Percentiles rank a stretch among this genome's conserved stretches.
phyloP scores from a whole-genome alignment of 768 basidiomycete species.

The Lactarius tabidus region DNA sequence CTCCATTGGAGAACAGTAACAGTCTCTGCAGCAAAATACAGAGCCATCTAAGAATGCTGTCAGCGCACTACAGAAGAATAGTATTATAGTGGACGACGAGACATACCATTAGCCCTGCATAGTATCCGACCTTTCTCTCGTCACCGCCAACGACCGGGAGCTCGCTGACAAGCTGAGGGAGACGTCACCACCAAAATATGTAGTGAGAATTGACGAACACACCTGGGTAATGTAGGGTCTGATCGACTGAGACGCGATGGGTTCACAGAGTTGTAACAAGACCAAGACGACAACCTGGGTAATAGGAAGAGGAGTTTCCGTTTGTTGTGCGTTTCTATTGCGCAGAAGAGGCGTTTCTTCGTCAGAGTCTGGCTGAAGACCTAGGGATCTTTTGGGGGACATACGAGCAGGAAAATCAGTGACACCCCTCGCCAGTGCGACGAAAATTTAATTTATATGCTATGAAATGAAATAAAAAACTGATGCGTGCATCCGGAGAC shows the following conservation, averaged over 20 bases:
- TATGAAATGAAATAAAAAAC: not conserved
- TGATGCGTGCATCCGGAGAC: too few relatives aligned
- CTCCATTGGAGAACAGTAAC: too few relatives aligned
- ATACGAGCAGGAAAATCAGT: not conserved
- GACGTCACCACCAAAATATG: not conserved
- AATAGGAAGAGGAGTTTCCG: not conserved
- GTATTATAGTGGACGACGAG: too few relatives aligned
- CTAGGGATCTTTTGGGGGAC: not conserved
- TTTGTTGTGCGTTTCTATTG: not conserved
- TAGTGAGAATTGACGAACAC: conserved; percentile 5
- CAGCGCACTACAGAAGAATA: too few relatives aligned
- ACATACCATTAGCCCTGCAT: too few relatives aligned
- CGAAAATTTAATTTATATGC: not conserved
- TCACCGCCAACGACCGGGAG: too few relatives aligned
- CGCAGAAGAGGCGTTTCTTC: not conserved
- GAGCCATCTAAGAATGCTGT: too few relatives aligned
- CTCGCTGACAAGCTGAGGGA: conserved; percentile 36
- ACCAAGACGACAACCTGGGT: not conserved
- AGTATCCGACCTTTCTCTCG: too few relatives aligned
- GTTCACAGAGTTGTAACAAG: not conserved
- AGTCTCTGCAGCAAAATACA: too few relatives aligned
- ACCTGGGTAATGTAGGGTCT: conserved; percentile 38
- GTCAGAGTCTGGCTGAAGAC: not conserved
- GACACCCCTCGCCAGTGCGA: not conserved
- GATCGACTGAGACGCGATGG: not conserved